These are phyloP conservation scores for Theileria annulata DNA, from an alignment of 169 alveolate genomes.

Conservation along the genomic window DNA sequence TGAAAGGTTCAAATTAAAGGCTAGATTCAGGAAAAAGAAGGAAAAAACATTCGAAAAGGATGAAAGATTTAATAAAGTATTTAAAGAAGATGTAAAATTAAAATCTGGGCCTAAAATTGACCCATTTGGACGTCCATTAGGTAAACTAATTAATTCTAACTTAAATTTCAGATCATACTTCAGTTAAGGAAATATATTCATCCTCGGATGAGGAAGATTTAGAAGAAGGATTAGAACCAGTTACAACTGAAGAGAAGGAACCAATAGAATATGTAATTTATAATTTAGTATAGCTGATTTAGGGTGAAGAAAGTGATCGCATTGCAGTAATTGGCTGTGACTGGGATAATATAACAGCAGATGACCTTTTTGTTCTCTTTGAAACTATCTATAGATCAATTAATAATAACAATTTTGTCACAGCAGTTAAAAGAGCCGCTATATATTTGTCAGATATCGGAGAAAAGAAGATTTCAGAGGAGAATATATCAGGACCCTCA, in stretches of 20 bases:
- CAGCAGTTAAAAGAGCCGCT: slow-evolving; percentile 84
- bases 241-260: slow-evolving; percentile 47
- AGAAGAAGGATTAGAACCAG: slow-evolving; percentile 5
- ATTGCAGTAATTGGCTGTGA: slow-evolving; percentile 95
- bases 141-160: background rate
- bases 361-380: slow-evolving; percentile 90
- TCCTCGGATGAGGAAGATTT: slow-evolving; percentile 58
- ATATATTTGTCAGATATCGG: slow-evolving; percentile 94
- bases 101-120: slow-evolving; percentile 51
- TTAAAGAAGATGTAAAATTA: slow-evolving; percentile 28
- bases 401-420: slow-evolving; percentile 76
- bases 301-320: slow-evolving; percentile 86
- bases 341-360: slow-evolving; percentile 93
- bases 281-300: slow-evolving; percentile 16
- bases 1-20: slow-evolving; percentile 47
- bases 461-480: slow-evolving; percentile 87
- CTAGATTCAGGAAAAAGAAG: slow-evolving; percentile 54
- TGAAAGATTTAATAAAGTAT: slow-evolving; percentile 45
- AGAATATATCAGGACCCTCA: slow-evolving; percentile 89
- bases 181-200: slow-evolving; percentile 35
- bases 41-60: slow-evolving; percentile 29
- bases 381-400: slow-evolving; percentile 80
- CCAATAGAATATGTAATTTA: slow-evolving; percentile 50
- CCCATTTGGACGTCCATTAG: slow-evolving; percentile 72
- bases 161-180: slow-evolving; percentile 27